phyloP scores from a whole-genome alignment of 129 eudicot species.

The Smallanthus sonchifolius region DNA sequence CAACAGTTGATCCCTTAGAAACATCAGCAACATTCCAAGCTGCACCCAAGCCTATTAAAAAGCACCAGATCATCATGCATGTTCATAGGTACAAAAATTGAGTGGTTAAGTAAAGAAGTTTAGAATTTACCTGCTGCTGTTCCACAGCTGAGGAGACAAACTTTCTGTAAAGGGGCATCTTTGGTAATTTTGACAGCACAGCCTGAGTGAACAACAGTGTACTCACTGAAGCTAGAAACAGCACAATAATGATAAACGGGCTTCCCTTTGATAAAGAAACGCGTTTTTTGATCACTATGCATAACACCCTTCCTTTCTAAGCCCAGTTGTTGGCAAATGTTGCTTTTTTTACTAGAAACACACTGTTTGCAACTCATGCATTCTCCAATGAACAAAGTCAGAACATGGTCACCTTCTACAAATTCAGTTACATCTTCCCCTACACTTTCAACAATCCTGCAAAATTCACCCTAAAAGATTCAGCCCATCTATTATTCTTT shows the following conservation, averaged over 20 bases:
- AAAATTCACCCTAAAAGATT: constrained; percentile 12
- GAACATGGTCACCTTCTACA: constrained; percentile 82
- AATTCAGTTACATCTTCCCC: constrained; percentile 92
- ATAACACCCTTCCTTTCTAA: constrained; percentile 85
- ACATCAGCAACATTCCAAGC: constrained; percentile 96
- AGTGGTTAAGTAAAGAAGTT: not conserved
- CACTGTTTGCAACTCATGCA: constrained; percentile 91
- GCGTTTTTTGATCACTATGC: constrained; percentile 92
- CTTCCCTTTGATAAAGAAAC: constrained; percentile 69
- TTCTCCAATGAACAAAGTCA: constrained; percentile 90
- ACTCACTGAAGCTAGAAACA: constrained; percentile 96
- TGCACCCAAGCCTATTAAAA: constrained; percentile 71
- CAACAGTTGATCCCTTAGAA: constrained; percentile 69
- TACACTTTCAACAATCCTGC: constrained; percentile 94
- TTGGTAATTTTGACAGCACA: constrained; percentile 82
- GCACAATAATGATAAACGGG: constrained; percentile 94
- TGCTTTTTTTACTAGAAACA: constrained; percentile 71
- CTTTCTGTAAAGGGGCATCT: constrained; percentile 77
- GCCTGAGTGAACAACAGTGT: constrained; percentile 92
- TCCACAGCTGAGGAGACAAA: constrained; percentile 96
- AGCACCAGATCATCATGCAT: not conserved
- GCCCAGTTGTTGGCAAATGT: constrained; percentile 86
- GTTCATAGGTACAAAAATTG: not conserved
- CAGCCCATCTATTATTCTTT: not conserved
- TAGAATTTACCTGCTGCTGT: constrained; percentile 72